A percentile compares a stretch with the other conserved stretches of the same genome.
Evolutionary conservation across 1,139 yeast species (phyloP).

Genomic region (Candida pseudocylindracea): DNA sequence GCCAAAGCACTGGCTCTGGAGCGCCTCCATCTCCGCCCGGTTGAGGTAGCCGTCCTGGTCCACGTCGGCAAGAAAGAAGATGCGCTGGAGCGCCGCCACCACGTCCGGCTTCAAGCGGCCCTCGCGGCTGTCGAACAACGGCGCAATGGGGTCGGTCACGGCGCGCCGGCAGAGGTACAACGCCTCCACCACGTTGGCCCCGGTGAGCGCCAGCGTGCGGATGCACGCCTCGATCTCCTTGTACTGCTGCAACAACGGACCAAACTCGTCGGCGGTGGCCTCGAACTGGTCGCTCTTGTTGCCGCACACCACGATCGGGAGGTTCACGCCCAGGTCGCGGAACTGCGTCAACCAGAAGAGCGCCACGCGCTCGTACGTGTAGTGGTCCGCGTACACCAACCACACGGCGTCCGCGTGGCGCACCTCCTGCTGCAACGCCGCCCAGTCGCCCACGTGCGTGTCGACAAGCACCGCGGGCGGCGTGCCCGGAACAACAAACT

Average conservation of each 20-base stretch:
- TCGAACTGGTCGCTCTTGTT: slow-evolving; percentile 42
- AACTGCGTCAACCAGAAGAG: slow-evolving; percentile 89
- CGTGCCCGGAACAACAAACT: slow-evolving; percentile 7
- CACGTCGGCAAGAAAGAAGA: slow-evolving; percentile 66
- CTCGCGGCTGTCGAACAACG: slow-evolving; percentile 80
- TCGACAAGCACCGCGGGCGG: slow-evolving; percentile 39
- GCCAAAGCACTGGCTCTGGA: slow-evolving; percentile 62
- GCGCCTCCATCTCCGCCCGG: slow-evolving; percentile 39
- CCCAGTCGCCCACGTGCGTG: slow-evolving; percentile 47
- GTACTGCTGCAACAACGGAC: slow-evolving; percentile 71
- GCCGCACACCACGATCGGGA: slow-evolving; percentile 81
- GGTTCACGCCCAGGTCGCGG: slow-evolving; percentile 76
- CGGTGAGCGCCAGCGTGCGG: slow-evolving; percentile 63
- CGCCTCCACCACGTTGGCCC: slow-evolving; percentile 68
- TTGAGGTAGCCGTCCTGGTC: slow-evolving; percentile 76
- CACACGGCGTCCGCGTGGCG: slow-evolving; percentile 80
- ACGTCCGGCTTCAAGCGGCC: slow-evolving; percentile 66
- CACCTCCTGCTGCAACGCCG: slow-evolving; percentile 44
- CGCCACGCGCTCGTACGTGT: slow-evolving; percentile 78
- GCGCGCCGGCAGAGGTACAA: slow-evolving; percentile 86
- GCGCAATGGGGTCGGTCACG: slow-evolving; percentile 83
- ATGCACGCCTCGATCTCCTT: slow-evolving; percentile 89
- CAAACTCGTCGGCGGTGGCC: slow-evolving; percentile 48
- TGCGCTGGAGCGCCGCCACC: slow-evolving; percentile 49
- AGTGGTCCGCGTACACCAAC: slow-evolving; percentile 83